Conservation (phyloP, 805 yeast genomes). For the Schwanniomyces sp. region DNA sequence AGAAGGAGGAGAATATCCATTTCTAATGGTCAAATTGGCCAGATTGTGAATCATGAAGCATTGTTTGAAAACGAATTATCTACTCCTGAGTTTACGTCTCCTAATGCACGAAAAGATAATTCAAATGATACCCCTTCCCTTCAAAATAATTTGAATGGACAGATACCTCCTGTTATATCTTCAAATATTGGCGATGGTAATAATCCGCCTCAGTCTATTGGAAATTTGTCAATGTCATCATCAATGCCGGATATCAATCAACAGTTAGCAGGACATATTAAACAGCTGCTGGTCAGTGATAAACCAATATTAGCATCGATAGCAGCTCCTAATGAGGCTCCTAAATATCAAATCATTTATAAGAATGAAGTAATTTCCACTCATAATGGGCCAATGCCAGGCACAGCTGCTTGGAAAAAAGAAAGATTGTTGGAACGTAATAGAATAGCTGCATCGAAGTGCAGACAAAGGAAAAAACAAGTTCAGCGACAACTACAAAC, state of each 20-base stretch:
- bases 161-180: neutral
- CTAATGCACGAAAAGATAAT: neutral
- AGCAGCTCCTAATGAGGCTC: constrained; percentile 47
- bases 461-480: constrained; percentile 66
- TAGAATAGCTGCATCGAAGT: constrained; percentile 67
- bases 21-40: constrained; percentile 84
- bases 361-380: constrained; percentile 56
- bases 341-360: constrained; percentile 51
- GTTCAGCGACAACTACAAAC: constrained; percentile 67
- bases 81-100: neutral
- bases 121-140: neutral
- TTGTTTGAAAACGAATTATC: constrained; percentile 1
- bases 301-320: constrained; percentile 1
- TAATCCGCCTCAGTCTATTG: neutral
- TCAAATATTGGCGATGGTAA: neutral
- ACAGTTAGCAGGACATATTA: neutral
- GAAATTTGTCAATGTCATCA: neutral
- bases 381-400: constrained; percentile 60
- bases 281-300: neutral
- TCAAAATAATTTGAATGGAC: neutral
- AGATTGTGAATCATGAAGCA: constrained; percentile 50
- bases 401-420: constrained; percentile 67
- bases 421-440: constrained; percentile 61
- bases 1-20: constrained; percentile 71
- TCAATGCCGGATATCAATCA: neutral